phyloP scores from a whole-genome alignment of 345 rosid genomes.

The Eucalyptus pauciflora region DNA sequence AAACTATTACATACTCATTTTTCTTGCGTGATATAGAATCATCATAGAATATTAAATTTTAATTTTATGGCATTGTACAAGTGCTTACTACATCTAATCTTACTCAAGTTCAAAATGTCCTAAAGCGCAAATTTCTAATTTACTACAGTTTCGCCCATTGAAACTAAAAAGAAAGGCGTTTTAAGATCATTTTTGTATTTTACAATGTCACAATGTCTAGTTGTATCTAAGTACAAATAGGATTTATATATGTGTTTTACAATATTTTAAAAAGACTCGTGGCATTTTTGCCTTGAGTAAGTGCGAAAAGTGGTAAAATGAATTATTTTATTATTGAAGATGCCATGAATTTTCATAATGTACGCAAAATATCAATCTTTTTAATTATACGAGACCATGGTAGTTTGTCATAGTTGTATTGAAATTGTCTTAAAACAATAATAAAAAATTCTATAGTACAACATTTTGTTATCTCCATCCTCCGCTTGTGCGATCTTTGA shows the following conservation, averaged over 20 bases:
- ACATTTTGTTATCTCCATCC: not conserved
- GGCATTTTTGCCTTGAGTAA: not conserved
- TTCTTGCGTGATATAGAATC: not conserved
- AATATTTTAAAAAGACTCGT: not conserved
- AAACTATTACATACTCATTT: not conserved
- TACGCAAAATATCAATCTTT: too few species aligned
- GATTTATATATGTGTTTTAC: not conserved
- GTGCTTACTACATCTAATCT: not conserved
- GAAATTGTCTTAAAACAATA: not conserved
- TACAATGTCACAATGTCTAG: not conserved
- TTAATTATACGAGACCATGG: not conserved
- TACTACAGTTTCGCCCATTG: not conserved
- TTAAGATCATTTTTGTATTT: not conserved
- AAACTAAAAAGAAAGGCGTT: not conserved
- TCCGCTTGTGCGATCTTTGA: not conserved
- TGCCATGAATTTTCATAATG: not conserved
- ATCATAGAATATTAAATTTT: not conserved
- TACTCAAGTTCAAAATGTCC: not conserved
- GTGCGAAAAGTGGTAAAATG: not conserved
- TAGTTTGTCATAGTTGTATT: not conserved
- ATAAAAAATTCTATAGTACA: too few species aligned
- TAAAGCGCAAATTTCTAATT: not conserved
- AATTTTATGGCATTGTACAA: not conserved
- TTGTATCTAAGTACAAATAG: not conserved
- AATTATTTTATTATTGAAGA: not conserved